Percentiles rank a stretch among this genome's conserved stretches.
These are phyloP conservation scores for Trichopus zeylanicus DNA, from an alignment of 116 monocot genomes.

Conservation along the genomic window DNA sequence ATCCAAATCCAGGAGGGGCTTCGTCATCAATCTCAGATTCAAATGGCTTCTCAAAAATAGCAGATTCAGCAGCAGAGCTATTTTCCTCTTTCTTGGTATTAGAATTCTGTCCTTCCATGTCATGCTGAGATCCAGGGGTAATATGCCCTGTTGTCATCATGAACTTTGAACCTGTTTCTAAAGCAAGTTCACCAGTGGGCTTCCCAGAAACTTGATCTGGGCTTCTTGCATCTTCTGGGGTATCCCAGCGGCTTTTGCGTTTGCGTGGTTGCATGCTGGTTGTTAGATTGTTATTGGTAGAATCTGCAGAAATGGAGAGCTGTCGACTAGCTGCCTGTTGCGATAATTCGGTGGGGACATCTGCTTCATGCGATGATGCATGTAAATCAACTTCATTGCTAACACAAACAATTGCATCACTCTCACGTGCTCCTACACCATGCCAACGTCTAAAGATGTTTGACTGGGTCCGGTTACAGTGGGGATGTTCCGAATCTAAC, in stretches of 20 bases:
- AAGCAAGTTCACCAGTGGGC: conserved; percentile 1
- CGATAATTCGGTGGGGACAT: conserved; percentile 4
- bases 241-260: conserved; percentile 63
- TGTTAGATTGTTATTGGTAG: conserved; percentile 8
- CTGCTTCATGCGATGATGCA: conserved; percentile 6
- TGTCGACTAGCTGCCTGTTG: conserved; percentile 1
- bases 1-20: conserved; percentile 44
- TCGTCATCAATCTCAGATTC: conserved; percentile 25
- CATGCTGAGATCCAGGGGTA: background rate
- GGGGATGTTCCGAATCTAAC: conserved; percentile 7
- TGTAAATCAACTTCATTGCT: background rate
- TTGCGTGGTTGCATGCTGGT: conserved; percentile 20
- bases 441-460: conserved; percentile 4
- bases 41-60: background rate
- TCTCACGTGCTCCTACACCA: conserved; percentile 13
- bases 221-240: conserved; percentile 19
- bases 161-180: conserved; percentile 10
- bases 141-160: conserved; percentile 6
- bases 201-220: conserved; percentile 3
- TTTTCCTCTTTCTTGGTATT: conserved; percentile 2
- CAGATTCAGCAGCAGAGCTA: conserved; percentile 1
- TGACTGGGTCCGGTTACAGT: conserved; percentile 13
- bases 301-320: conserved; percentile 4
- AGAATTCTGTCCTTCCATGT: conserved; percentile 3
- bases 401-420: conserved; percentile 24